Evolutionary conservation across 2,329 filamentous ascomycete genomes (phyloP).

Genomic region (Pyrenochaeta sp.): DNA sequence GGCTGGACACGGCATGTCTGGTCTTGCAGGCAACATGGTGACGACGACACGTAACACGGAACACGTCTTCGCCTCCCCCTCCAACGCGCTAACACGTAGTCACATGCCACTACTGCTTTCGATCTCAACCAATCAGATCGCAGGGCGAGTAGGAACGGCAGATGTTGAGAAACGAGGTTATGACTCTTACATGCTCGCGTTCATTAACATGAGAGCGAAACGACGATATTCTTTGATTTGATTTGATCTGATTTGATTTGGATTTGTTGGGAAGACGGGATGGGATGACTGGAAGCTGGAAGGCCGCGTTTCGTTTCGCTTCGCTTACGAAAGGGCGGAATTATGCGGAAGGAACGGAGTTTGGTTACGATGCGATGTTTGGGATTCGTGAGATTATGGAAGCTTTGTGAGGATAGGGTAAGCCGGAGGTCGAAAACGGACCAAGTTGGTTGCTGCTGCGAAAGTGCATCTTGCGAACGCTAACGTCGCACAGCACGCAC

Average conservation of each 20-base stretch:
- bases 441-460: no score
- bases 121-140: constrained; percentile 14
- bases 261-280: no score
- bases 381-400: no score
- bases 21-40: neutral
- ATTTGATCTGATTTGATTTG: no score
- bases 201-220: neutral
- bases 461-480: neutral
- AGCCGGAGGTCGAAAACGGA: no score
- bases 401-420: no score
- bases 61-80: constrained; percentile 2
- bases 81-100: constrained; percentile 25
- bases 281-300: no score
- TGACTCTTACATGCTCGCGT: constrained; percentile 6
- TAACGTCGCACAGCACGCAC: no score
- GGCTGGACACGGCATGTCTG: neutral
- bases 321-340: neutral
- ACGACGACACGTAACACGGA: constrained; percentile 9
- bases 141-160: neutral
- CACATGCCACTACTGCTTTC: constrained; percentile 16
- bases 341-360: neutral
- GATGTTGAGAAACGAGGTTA: constrained; percentile 2
- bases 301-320: no score
- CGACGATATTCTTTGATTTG: neutral
- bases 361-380: neutral